These are phyloP conservation scores for Fragaria vesca DNA, from an alignment of 306 rosid species.

Conservation along the genomic window DNA sequence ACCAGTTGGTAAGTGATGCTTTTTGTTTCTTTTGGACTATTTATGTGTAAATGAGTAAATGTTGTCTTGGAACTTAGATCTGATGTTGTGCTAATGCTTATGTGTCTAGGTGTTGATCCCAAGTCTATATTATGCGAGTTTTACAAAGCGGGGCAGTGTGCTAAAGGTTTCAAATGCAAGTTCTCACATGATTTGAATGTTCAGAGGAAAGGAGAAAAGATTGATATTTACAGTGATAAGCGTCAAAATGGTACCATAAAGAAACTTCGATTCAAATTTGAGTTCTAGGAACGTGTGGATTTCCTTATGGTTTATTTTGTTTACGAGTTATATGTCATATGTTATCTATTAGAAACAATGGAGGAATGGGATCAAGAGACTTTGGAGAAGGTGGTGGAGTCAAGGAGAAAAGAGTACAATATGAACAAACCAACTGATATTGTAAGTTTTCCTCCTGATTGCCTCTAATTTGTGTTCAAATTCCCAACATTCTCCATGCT, in stretches of 20 bases:
- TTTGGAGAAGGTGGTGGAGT: constrained; percentile 90
- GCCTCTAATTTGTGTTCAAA: background rate
- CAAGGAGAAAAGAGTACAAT: constrained; percentile 65
- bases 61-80: background rate
- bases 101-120: constrained; percentile 72
- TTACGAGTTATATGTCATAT: constrained; percentile 6
- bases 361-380: constrained; percentile 97
- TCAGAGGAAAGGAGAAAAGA: constrained; percentile 89
- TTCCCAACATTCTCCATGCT: background rate
- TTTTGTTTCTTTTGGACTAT: background rate
- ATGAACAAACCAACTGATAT: constrained; percentile 92
- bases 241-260: constrained; percentile 55
- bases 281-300: background rate
- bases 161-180: constrained; percentile 92
- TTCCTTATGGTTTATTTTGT: background rate
- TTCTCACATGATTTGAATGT: constrained; percentile 84
- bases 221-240: constrained; percentile 80
- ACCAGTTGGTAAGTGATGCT: constrained; percentile 60
- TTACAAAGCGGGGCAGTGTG: constrained; percentile 73
- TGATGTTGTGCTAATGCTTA: constrained; percentile 12
- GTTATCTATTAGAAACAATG: constrained; percentile 59
- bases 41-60: background rate
- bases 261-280: background rate
- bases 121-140: constrained; percentile 81
- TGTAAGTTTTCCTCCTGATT: constrained; percentile 41